phyloP scores from a whole-genome alignment of 495 filamentous ascomycete genomes.

The Lasiosphaeris hirsuta region DNA sequence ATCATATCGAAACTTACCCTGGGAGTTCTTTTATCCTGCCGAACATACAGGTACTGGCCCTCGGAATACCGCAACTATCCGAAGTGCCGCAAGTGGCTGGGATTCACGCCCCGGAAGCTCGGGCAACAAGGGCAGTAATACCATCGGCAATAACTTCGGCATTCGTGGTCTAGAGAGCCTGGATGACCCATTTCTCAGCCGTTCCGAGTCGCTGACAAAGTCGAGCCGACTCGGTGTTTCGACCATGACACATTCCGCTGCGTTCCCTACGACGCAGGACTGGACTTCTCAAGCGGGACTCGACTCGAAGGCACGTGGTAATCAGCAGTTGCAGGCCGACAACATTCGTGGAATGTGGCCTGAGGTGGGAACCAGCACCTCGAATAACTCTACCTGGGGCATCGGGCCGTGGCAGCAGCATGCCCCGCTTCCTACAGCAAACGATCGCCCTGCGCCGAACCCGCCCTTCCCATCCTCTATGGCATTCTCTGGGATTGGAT shows the following conservation, averaged over 20 bases:
- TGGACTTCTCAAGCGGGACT: not conserved
- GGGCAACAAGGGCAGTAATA: constrained; percentile 4
- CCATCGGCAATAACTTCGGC: not conserved
- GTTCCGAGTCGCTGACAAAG: not conserved
- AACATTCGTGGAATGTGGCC: constrained; percentile 12
- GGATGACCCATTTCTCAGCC: constrained; percentile 9
- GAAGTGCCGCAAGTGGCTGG: constrained; percentile 3
- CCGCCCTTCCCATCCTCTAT: constrained; percentile 22
- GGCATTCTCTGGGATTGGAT: constrained; percentile 20
- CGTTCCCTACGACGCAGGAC: not conserved
- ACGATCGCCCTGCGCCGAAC: not conserved
- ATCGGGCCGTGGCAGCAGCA: constrained; percentile 7
- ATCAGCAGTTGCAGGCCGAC: constrained; percentile 1
- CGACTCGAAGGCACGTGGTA: not conserved
- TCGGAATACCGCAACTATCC: constrained; percentile 1
- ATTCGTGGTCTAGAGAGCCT: not conserved
- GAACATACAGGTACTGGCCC: constrained; percentile 18
- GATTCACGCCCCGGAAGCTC: constrained; percentile 20
- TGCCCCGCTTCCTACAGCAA: not conserved
- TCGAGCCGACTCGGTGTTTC: not conserved
- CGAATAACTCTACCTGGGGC: constrained; percentile 12
- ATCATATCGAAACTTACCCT: constrained; percentile 40
- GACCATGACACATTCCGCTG: not conserved
- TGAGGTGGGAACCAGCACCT: not conserved
- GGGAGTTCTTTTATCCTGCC: constrained; percentile 42